Percentiles rank a stretch among this genome's conserved stretches.
These are phyloP conservation scores for Penicillium chermesinum DNA, from an alignment of 495 filamentous ascomycete genomes.

Conservation along the genomic window DNA sequence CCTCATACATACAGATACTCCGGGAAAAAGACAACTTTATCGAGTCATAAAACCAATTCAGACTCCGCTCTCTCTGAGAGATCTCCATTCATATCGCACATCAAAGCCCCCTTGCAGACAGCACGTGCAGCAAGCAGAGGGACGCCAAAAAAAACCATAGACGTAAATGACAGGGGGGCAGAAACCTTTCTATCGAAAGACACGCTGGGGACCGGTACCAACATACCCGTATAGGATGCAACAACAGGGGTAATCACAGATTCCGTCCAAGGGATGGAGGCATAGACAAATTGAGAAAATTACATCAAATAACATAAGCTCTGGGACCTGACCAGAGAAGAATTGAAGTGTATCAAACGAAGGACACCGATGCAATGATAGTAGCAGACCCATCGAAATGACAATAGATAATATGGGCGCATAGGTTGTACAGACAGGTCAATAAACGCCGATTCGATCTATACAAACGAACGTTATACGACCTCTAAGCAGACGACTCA, in stretches of 20 bases:
- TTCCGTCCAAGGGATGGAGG: conserved; percentile 2
- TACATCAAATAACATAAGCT: conserved; percentile 25
- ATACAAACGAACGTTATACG: conserved; percentile 12
- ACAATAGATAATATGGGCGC: conserved; percentile 23
- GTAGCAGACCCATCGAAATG: conserved; percentile 8
- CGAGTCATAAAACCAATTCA: neutral
- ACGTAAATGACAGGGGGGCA: conserved; percentile 14
- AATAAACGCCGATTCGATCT: conserved; percentile 22
- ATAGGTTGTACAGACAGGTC: conserved; percentile 16
- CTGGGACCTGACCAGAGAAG: conserved; percentile 9
- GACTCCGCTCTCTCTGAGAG: conserved; percentile 1
- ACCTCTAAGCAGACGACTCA: conserved; percentile 14
- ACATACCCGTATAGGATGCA: neutral
- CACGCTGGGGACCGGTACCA: neutral
- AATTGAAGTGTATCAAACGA: neutral
- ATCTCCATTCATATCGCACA: conserved; percentile 7
- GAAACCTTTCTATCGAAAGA: conserved; percentile 12
- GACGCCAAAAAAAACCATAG: neutral
- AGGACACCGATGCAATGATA: conserved; percentile 1
- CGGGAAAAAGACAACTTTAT: neutral
- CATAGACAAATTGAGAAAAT: conserved; percentile 12
- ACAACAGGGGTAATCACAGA: conserved; percentile 2
- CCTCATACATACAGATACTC: neutral
- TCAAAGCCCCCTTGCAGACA: conserved; percentile 7
- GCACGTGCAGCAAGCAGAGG: conserved; percentile 7